Evolutionary conservation across 2,329 filamentous ascomycete species (phyloP).

Genomic region (Metarhizium guizhouense): DNA sequence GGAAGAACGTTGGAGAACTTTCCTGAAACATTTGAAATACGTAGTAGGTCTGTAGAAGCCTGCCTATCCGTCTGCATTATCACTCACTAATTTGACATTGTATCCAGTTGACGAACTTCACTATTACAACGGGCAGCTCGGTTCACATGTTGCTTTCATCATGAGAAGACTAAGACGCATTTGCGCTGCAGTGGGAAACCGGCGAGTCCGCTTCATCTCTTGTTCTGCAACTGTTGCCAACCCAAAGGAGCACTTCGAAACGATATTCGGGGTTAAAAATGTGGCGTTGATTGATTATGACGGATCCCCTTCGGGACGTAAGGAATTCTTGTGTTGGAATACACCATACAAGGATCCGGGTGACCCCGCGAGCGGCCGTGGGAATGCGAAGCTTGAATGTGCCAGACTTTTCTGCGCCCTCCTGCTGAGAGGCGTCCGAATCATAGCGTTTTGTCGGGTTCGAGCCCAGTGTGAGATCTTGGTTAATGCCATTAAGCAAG

Average conservation of each 20-base stretch:
- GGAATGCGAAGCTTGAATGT: slow-evolving; percentile 75
- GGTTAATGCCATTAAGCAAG: slow-evolving; percentile 67
- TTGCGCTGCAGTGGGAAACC: slow-evolving; percentile 84
- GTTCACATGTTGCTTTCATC: slow-evolving; percentile 87
- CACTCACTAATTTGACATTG: background rate
- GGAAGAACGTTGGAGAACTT: slow-evolving; percentile 80
- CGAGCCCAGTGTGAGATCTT: slow-evolving; percentile 83
- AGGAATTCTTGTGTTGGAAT: slow-evolving; percentile 97
- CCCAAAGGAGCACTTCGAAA: slow-evolving; percentile 81
- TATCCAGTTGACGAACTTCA: slow-evolving; percentile 70
- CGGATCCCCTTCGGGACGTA: slow-evolving; percentile 79
- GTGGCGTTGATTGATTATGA: slow-evolving; percentile 82
- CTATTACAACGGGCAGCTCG: slow-evolving; percentile 92
- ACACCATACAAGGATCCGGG: slow-evolving; percentile 86
- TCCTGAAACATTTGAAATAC: slow-evolving; percentile 80
- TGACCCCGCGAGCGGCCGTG: slow-evolving; percentile 79
- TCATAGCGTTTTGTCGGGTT: slow-evolving; percentile 87
- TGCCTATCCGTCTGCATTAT: background rate
- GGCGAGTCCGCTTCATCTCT: slow-evolving; percentile 78
- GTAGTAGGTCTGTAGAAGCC: slow-evolving; percentile 54
- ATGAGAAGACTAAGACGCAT: slow-evolving; percentile 84
- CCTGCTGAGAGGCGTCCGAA: slow-evolving; percentile 76
- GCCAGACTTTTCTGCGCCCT: slow-evolving; percentile 85
- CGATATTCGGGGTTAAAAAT: slow-evolving; percentile 81
- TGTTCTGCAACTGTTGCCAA: slow-evolving; percentile 97